Conservation (phyloP, 2,329 filamentous ascomycete genomes). For the Fusarium chaquense region DNA sequence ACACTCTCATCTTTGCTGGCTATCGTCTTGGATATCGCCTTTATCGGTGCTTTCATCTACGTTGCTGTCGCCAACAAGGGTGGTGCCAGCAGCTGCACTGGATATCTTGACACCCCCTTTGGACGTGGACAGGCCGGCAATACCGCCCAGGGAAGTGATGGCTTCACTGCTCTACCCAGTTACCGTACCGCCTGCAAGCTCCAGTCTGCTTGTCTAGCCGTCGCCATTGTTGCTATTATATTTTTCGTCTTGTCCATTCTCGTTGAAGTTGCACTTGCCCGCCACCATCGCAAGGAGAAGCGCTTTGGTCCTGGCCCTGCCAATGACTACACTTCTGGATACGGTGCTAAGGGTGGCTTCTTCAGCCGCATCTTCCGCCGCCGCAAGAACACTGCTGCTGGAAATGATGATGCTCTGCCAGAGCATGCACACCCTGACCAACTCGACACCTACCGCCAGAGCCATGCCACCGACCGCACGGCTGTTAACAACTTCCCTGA, state of each 20-base stretch:
- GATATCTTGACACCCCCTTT: slow-evolving; percentile 73
- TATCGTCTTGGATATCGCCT: slow-evolving; percentile 81
- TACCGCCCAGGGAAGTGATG: slow-evolving; percentile 60
- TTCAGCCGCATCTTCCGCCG: slow-evolving; percentile 52
- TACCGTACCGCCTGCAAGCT: slow-evolving; percentile 73
- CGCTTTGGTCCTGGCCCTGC: slow-evolving; percentile 68
- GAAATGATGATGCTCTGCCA: slow-evolving; percentile 53
- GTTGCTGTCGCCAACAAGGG: slow-evolving; percentile 79
- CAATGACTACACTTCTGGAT: slow-evolving; percentile 71
- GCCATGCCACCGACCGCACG: slow-evolving; percentile 56
- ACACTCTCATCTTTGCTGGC: slow-evolving; percentile 78
- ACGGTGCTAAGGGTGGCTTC: slow-evolving; percentile 53
- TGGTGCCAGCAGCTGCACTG: slow-evolving; percentile 74
- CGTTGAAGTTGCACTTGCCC: slow-evolving; percentile 75
- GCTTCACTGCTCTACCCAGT: slow-evolving; percentile 62
- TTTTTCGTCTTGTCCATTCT: slow-evolving; percentile 81
- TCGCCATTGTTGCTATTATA: slow-evolving; percentile 80
- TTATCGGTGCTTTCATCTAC: slow-evolving; percentile 83
- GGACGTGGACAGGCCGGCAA: slow-evolving; percentile 71
- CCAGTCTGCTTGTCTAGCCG: slow-evolving; percentile 81
- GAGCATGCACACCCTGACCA: slow-evolving; percentile 57
- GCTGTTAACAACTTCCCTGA: slow-evolving; percentile 49
- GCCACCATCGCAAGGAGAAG: slow-evolving; percentile 80
- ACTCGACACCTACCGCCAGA: slow-evolving; percentile 56
- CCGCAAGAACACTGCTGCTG: slow-evolving; percentile 40